Conservation (phyloP, 345 rosid genomes). For the Camelina neglecta region DNA sequence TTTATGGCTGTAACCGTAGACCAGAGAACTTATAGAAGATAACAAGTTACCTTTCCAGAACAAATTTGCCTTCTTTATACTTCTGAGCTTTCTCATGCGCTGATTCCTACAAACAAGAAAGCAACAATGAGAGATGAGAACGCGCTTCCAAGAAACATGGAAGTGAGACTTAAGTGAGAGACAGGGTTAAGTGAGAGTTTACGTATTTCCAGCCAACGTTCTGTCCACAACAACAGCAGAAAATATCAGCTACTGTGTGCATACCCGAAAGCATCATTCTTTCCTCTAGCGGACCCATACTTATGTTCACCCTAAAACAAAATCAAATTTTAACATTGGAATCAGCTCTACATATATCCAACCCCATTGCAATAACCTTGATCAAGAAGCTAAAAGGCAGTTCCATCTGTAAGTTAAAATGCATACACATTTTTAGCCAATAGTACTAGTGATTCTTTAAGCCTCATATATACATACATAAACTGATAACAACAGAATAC, state of each 20-base stretch:
- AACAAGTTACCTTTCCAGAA: conserved; percentile 72
- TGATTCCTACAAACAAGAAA: conserved; percentile 54
- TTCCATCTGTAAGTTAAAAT: not conserved
- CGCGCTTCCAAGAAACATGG: not conserved
- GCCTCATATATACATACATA: not conserved
- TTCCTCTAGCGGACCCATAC: conserved; percentile 69
- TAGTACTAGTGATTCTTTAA: not conserved
- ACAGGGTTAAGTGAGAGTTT: conserved; percentile 35
- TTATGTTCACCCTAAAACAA: conserved; percentile 68
- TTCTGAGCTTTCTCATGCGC: conserved; percentile 77
- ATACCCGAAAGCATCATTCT: conserved; percentile 79
- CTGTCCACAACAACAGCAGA: conserved; percentile 91
- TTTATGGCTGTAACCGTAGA: conserved; percentile 14
- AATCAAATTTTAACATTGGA: not conserved
- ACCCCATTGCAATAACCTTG: not conserved
- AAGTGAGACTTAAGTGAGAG: not conserved
- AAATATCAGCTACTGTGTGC: conserved; percentile 84
- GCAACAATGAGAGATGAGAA: conserved; percentile 2
- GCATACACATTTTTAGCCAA: not conserved
- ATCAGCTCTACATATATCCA: conserved; percentile 21
- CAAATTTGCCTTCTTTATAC: conserved; percentile 84
- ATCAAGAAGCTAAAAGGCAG: conserved; percentile 1
- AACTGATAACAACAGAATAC: not conserved
- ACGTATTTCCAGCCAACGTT: conserved; percentile 97
- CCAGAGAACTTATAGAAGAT: conserved; percentile 2